A percentile compares a stretch with the other conserved stretches of the same genome.
These are phyloP conservation scores for Globisporangium ultimum DNA, from an alignment of 352 stramenopile genomes.

Conservation along the genomic window DNA sequence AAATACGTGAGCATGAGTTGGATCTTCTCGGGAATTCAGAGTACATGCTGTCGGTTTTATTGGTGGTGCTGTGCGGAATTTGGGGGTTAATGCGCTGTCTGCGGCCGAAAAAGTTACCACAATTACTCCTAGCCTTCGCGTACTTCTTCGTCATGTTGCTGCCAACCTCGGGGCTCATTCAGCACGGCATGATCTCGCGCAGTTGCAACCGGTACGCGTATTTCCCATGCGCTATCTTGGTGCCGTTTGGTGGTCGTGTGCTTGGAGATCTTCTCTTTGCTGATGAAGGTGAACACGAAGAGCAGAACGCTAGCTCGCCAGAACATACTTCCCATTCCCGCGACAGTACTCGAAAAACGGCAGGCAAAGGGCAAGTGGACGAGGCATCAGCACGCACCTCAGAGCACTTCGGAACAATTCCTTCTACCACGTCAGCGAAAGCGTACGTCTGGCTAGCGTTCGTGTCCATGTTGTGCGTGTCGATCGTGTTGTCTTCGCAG, in stretches of 20 bases:
- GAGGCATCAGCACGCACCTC: background rate
- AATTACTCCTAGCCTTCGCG: conserved; percentile 22
- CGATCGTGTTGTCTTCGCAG: background rate
- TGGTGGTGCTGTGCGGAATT: conserved; percentile 13
- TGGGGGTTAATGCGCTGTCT: conserved; percentile 1
- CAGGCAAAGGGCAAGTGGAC: too few species aligned
- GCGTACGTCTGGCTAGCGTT: background rate
- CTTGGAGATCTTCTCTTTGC: conserved; percentile 18
- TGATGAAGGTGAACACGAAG: background rate
- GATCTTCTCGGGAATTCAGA: conserved; percentile 27
- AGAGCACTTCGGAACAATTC: background rate
- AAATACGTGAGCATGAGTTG: conserved; percentile 34
- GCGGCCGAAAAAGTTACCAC: background rate
- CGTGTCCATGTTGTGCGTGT: background rate
- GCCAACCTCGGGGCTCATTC: conserved; percentile 58
- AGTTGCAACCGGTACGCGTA: conserved; percentile 66
- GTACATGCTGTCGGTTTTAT: conserved; percentile 26
- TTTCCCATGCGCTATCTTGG: conserved; percentile 37
- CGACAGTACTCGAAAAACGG: background rate
- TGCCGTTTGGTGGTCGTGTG: conserved; percentile 29
- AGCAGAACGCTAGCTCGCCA: background rate
- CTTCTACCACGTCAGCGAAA: too few species aligned
- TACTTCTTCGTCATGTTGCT: conserved; percentile 51
- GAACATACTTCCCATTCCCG: background rate
- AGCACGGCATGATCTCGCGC: conserved; percentile 63